phyloP scores from a whole-genome alignment of 345 rosid genomes.

The Populus deltoides region DNA sequence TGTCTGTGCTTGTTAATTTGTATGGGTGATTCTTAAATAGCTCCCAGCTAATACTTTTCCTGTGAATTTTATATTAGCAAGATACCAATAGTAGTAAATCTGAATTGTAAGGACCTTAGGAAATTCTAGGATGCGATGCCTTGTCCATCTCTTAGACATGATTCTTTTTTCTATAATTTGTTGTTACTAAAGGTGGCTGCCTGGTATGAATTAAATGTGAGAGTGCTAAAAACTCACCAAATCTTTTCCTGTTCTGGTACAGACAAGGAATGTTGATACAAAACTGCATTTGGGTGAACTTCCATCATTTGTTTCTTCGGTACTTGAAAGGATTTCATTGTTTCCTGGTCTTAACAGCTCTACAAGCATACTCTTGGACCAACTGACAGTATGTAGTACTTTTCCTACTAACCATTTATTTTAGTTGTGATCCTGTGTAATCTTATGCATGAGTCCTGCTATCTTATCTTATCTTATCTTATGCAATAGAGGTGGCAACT shows the following conservation, averaged over 20 bases:
- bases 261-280: conserved; percentile 84
- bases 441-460: not conserved
- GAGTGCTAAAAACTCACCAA: not conserved
- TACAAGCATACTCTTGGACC: conserved; percentile 55
- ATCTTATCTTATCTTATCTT: not conserved
- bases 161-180: not conserved
- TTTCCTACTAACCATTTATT: conserved; percentile 3
- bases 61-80: not conserved
- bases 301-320: conserved; percentile 64
- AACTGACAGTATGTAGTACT: conserved; percentile 66
- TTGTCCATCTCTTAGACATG: not conserved
- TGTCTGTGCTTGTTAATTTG: not conserved
- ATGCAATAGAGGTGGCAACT: not conserved
- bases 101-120: not conserved
- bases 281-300: conserved; percentile 63
- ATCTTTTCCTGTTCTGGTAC: conserved; percentile 10
- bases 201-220: not conserved
- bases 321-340: conserved; percentile 53
- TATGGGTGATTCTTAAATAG: not conserved
- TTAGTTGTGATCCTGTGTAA: not conserved
- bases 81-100: not conserved
- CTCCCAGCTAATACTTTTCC: not conserved
- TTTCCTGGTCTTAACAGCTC: conserved; percentile 39
- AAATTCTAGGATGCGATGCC: not conserved
- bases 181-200: not conserved